Percentiles rank a stretch among this genome's conserved stretches.
Evolutionary conservation across 164 flowering plant species (phyloP).

Genomic region (Cinnamomum chago): DNA sequence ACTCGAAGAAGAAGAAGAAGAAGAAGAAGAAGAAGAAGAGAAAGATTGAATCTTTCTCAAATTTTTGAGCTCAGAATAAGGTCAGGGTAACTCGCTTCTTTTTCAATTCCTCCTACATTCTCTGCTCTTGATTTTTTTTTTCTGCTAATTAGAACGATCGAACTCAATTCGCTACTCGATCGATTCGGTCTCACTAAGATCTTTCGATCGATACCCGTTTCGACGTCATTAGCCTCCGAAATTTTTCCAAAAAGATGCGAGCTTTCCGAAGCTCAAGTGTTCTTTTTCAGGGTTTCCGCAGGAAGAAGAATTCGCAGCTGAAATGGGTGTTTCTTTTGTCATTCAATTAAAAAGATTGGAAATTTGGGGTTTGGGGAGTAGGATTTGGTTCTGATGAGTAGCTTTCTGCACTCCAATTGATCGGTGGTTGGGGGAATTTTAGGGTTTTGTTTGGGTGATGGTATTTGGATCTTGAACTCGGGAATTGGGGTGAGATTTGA

Average conservation of each 20-base stretch:
- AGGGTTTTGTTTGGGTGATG: constrained; percentile 7
- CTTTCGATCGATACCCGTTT: neutral
- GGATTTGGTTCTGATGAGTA: constrained; percentile 28
- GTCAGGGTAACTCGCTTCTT: constrained; percentile 1
- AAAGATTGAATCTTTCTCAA: constrained; percentile 3
- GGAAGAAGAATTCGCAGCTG: constrained; percentile 9
- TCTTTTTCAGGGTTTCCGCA: neutral
- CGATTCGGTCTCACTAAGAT: neutral
- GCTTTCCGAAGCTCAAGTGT: neutral
- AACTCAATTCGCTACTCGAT: constrained; percentile 15
- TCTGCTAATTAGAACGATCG: neutral
- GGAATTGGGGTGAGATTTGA: neutral
- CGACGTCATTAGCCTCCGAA: neutral
- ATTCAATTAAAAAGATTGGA: constrained; percentile 24
- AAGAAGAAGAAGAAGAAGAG: neutral
- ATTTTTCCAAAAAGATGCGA: constrained; percentile 10
- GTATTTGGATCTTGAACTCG: neutral
- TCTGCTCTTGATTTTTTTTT: neutral
- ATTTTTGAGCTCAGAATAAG: constrained; percentile 5
- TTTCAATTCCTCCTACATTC: neutral
- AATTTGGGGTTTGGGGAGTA: constrained; percentile 15
- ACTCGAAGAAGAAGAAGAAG: neutral
- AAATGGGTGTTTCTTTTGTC: constrained; percentile 27
- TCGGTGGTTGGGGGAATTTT: constrained; percentile 15
- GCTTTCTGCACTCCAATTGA: neutral